phyloP scores from a whole-genome alignment of 768 basidiomycete species.

The Rhizopogon rudus region DNA sequence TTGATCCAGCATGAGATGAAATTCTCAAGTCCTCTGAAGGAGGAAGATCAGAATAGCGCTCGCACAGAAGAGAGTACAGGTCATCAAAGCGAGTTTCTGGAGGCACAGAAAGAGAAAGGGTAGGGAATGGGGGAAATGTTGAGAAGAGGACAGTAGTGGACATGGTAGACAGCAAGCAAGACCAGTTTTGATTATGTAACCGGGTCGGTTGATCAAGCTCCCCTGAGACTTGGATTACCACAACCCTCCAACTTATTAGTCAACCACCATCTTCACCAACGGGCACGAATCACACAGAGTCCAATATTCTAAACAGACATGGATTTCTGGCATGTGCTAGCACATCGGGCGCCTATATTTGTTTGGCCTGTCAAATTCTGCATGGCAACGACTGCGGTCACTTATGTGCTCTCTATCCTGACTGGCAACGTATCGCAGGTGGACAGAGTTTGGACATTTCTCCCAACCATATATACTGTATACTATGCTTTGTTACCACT shows the following conservation, averaged over 20 bases:
- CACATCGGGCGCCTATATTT: conserved; percentile 29
- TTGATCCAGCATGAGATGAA: conserved; percentile 32
- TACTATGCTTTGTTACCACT: conserved; percentile 79
- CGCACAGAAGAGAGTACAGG: conserved; percentile 38
- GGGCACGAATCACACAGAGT: background rate
- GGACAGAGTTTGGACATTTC: conserved; percentile 76
- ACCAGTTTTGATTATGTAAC: conserved; percentile 1
- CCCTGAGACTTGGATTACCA: background rate
- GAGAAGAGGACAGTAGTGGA: conserved; percentile 51
- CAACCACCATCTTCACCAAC: background rate
- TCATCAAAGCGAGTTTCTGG: conserved; percentile 34
- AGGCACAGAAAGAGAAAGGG: conserved; percentile 43
- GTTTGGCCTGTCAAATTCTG: conserved; percentile 67
- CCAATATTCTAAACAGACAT: conserved; percentile 1
- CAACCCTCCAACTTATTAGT: background rate
- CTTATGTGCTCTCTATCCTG: conserved; percentile 58
- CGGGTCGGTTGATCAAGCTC: too few relatives aligned
- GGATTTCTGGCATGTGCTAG: conserved; percentile 9
- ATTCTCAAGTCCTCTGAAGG: conserved; percentile 35
- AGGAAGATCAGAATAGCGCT: conserved; percentile 46
- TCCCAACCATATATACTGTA: conserved; percentile 78
- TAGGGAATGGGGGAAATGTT: conserved; percentile 57
- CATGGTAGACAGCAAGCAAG: conserved; percentile 27
- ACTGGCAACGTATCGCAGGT: conserved; percentile 85
- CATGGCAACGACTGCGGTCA: conserved; percentile 35